phyloP scores from a whole-genome alignment of 306 rosid species.

The Biancaea sappan region DNA sequence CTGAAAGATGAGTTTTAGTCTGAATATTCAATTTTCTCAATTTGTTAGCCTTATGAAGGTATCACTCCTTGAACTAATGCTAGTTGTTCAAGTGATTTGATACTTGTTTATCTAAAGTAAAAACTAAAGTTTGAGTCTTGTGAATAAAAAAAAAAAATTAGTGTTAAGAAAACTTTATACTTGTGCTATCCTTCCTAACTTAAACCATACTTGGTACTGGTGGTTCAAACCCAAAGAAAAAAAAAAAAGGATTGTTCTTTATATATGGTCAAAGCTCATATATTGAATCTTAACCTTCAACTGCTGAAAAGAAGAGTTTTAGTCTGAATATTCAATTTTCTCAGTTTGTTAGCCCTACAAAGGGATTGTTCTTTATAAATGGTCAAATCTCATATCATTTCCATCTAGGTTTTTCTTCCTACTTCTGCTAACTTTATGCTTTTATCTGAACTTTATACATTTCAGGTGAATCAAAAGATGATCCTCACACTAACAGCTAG shows the following conservation, averaged over 20 bases:
- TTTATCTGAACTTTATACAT: background rate
- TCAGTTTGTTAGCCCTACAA: background rate
- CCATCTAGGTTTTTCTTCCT: background rate
- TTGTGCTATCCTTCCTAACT: no score
- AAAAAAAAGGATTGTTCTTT: constrained; percentile 3
- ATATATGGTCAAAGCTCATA: background rate
- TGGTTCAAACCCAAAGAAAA: no score
- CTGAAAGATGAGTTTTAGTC: background rate
- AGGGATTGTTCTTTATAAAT: constrained; percentile 1
- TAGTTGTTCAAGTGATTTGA: no score
- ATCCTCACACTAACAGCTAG: constrained; percentile 96
- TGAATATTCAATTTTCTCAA: background rate
- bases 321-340: background rate
- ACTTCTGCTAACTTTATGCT: background rate
- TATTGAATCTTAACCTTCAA: no score
- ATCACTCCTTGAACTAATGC: no score
- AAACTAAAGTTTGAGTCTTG: no score
- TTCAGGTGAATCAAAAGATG: constrained; percentile 97
- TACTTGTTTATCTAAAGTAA: no score
- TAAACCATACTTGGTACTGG: no score
- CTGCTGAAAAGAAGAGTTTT: background rate
- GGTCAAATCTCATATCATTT: constrained; percentile 2
- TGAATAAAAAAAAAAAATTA: no score
- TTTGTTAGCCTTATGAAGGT: background rate
- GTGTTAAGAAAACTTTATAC: no score